These are phyloP conservation scores for Lasiodiplodia sp. DNA, from an alignment of 2,329 filamentous ascomycete species.

Conservation along the genomic window DNA sequence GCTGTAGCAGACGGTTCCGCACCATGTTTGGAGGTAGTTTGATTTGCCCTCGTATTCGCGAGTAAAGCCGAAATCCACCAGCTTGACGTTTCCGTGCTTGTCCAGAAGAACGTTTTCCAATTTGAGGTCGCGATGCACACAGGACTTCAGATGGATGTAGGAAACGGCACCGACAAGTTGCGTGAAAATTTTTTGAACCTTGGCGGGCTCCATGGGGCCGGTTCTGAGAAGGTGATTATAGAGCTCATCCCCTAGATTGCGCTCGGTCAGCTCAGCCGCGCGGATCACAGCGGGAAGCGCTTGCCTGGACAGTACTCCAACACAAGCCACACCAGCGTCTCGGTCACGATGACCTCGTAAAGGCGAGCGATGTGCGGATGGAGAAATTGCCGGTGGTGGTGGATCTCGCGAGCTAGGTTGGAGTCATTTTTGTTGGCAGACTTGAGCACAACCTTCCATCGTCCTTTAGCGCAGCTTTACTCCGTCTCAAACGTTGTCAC, in stretches of 20 bases:
- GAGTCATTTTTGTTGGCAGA: constrained; percentile 95
- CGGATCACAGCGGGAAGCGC: constrained; percentile 32
- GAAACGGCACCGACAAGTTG: constrained; percentile 94
- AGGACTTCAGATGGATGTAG: constrained; percentile 94
- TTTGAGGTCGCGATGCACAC: constrained; percentile 96
- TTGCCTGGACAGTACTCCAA: constrained; percentile 93
- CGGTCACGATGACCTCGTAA: constrained; percentile 98
- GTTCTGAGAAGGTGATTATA: constrained; percentile 94
- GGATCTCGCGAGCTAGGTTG: constrained; percentile 95
- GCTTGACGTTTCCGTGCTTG: constrained; percentile 95
- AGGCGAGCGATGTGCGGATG: constrained; percentile 96
- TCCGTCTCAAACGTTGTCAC: constrained; percentile 35
- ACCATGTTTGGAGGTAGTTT: constrained; percentile 96
- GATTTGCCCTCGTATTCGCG: constrained; percentile 95
- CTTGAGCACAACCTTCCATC: constrained; percentile 87
- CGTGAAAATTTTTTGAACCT: constrained; percentile 94
- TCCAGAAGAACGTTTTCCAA: constrained; percentile 96
- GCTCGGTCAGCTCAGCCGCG: constrained; percentile 21
- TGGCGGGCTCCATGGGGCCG: constrained; percentile 81
- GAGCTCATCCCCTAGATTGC: constrained; percentile 79
- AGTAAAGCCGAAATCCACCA: constrained; percentile 98
- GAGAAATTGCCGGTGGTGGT: constrained; percentile 96
- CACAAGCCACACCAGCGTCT: constrained; percentile 92
- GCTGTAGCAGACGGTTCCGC: constrained; percentile 96
- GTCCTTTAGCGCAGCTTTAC: constrained; percentile 29